Conservation (phyloP, 331 rosid species). For the Quercus lobata region DNA sequence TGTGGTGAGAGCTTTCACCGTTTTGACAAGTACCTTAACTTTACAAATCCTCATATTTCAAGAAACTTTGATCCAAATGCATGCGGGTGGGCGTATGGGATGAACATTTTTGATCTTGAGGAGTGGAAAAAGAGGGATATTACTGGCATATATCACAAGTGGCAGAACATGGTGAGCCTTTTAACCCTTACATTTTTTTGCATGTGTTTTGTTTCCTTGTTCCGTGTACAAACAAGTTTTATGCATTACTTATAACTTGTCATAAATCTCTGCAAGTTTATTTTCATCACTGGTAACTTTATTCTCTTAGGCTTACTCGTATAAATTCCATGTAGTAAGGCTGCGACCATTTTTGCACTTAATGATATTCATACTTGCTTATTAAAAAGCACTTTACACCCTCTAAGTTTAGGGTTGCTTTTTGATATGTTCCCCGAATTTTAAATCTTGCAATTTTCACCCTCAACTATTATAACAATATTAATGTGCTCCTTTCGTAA, state of each 20-base stretch:
- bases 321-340: no score
- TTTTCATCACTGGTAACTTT: background rate
- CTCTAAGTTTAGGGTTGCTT: no score
- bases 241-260: background rate
- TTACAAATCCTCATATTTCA: conserved; percentile 86
- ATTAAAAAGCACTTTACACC: no score
- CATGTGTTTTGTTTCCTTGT: background rate
- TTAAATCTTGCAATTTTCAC: background rate
- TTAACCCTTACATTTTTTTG: conserved; percentile 14
- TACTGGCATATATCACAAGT: conserved; percentile 92
- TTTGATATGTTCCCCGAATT: no score
- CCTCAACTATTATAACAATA: no score
- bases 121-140: conserved; percentile 93
- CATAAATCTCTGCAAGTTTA: background rate
- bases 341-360: no score
- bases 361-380: no score
- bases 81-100: conserved; percentile 99
- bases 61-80: conserved; percentile 89
- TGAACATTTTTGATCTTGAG: conserved; percentile 91
- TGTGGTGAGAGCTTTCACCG: conserved; percentile 95
- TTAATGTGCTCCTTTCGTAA: no score
- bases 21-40: conserved; percentile 93
- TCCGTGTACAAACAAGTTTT: background rate
- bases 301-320: background rate
- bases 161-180: conserved; percentile 97